phyloP scores from a whole-genome alignment of 169 alveolate species.

The Plasmodium relictum region DNA sequence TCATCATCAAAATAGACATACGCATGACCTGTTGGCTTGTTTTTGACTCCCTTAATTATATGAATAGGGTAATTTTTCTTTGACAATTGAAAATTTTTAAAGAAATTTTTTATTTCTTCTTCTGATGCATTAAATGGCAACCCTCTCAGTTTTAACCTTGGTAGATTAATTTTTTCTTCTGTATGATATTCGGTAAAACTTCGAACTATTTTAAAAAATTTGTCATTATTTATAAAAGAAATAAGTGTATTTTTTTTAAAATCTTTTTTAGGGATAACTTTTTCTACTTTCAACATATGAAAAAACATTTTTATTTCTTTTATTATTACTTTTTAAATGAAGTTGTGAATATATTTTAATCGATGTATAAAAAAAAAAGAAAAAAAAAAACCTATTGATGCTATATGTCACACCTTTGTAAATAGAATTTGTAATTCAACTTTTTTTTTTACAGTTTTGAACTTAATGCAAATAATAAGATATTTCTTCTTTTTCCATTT shows the following conservation, averaged over 20 bases:
- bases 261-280: not conserved
- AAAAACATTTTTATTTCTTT: conserved; percentile 13
- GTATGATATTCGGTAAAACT: conserved; percentile 42
- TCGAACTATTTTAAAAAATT: not conserved
- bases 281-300: not conserved
- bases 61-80: conserved; percentile 36
- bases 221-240: not conserved
- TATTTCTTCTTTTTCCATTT: too few relatives aligned
- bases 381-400: not conserved
- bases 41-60: conserved; percentile 47
- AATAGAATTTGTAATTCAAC: too few relatives aligned
- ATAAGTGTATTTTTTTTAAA: not conserved
- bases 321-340: not conserved
- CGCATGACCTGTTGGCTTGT: conserved; percentile 75
- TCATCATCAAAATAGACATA: conserved; percentile 71
- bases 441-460: not conserved
- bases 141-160: conserved; percentile 65
- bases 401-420: too few relatives aligned
- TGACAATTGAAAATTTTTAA: conserved; percentile 42
- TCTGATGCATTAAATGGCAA: conserved; percentile 60
- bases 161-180: conserved; percentile 61
- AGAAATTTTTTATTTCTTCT: conserved; percentile 71
- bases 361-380: not conserved
- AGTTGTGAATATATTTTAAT: not conserved
- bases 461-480: not conserved